Evolutionary conservation across 2,329 filamentous ascomycete species (phyloP).

Genomic region (Verticillium dahliae): DNA sequence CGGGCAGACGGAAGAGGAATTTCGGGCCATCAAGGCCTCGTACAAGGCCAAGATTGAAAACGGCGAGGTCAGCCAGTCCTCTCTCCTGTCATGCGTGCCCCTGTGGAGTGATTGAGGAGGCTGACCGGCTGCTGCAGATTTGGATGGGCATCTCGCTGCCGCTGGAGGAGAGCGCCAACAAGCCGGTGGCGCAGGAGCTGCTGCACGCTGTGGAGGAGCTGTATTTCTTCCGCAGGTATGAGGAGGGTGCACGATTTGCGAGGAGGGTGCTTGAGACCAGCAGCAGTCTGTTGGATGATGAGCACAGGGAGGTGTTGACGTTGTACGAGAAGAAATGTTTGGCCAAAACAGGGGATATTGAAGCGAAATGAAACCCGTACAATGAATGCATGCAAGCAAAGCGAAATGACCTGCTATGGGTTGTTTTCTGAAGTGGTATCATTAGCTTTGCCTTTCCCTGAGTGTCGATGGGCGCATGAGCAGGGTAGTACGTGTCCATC

Average conservation of each 20-base stretch:
- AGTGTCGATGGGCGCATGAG: too few species aligned
- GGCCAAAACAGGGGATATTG: constrained; percentile 15
- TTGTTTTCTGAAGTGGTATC: too few species aligned
- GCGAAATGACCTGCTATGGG: too few species aligned
- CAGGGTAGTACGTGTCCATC: too few species aligned
- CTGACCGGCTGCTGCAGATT: constrained; percentile 26
- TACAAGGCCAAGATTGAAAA: constrained; percentile 47
- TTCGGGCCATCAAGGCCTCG: constrained; percentile 34
- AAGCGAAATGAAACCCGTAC: not conserved
- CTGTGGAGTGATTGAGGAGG: not conserved
- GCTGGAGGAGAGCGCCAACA: constrained; percentile 26
- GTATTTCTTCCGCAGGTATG: constrained; percentile 45
- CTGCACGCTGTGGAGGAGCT: constrained; percentile 52
- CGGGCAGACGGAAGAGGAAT: constrained; percentile 42
- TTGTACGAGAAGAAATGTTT: constrained; percentile 36
- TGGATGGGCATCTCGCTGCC: constrained; percentile 35
- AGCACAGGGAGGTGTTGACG: constrained; percentile 30
- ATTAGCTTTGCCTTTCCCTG: too few species aligned
- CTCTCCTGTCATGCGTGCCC: not conserved
- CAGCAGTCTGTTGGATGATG: constrained; percentile 31
- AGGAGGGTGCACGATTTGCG: constrained; percentile 36
- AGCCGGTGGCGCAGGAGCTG: constrained; percentile 41
- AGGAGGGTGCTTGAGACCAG: constrained; percentile 23
- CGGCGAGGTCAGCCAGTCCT: constrained; percentile 38
- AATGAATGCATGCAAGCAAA: too few species aligned